phyloP scores from a whole-genome alignment of 371 early-diverging fungal species.

The Sporodiniella umbellata region DNA sequence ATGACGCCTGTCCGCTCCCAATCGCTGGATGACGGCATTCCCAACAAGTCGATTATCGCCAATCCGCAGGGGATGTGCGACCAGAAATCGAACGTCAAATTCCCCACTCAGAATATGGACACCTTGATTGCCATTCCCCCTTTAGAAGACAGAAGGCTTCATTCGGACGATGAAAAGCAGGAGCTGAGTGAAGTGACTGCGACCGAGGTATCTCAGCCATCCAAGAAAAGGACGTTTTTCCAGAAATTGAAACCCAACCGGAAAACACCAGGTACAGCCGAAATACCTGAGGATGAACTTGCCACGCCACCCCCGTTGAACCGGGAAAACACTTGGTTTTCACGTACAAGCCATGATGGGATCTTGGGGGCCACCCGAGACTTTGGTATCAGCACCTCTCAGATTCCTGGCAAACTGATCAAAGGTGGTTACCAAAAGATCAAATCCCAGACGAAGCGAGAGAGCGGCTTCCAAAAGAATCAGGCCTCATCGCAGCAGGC shows the following conservation, averaged over 20 bases:
- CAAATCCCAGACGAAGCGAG: conserved; percentile 1
- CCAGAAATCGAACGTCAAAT: conserved; percentile 25
- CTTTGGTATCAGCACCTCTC: conserved; percentile 20
- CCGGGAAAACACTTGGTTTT: conserved; percentile 22
- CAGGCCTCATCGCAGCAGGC: conserved; percentile 40
- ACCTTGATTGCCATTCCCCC: conserved; percentile 30
- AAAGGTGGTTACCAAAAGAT: conserved; percentile 27
- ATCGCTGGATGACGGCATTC: conserved; percentile 16
- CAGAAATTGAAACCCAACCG: conserved; percentile 5
- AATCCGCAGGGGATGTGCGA: conserved; percentile 1
- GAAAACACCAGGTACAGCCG: neutral
- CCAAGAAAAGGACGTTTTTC: conserved; percentile 4
- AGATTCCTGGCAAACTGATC: conserved; percentile 31
- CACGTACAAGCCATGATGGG: conserved; percentile 19
- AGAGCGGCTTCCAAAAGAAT: neutral
- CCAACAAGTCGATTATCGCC: conserved; percentile 22
- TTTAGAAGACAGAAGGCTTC: conserved; percentile 12
- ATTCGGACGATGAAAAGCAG: conserved; percentile 18
- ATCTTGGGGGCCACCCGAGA: conserved; percentile 19
- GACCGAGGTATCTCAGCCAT: neutral
- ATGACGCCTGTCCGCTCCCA: conserved; percentile 11
- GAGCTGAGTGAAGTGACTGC: neutral
- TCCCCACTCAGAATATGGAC: conserved; percentile 30
- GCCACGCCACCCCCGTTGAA: conserved; percentile 3
- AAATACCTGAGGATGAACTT: neutral